Base-by-base conservation (phyloP, 2,329 filamentous ascomycete genomes). In the Beauveria scarabaeidicola region DNA sequence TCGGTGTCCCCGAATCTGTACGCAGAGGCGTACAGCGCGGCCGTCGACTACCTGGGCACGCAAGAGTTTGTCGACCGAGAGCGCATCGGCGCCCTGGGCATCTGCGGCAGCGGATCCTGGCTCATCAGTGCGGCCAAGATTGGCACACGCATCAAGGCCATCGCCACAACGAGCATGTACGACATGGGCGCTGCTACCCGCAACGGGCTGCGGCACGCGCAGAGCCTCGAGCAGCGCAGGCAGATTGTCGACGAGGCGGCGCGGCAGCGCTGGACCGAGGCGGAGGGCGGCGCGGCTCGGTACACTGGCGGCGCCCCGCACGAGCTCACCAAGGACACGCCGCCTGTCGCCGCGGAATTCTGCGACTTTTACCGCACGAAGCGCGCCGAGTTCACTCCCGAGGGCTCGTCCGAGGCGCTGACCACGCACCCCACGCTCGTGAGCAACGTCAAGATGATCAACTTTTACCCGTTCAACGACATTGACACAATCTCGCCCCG, bases 61-160 rank as follows among this genome's bases (percentile, higher is more conserved):
- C 64, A 65, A 47, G 46, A 58, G 21, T 67, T 64, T 41, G 62
- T 71, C 43, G 63, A 70, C 48, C 65, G 65, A 32, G 65, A 67
- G 62, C 67, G 67, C 6, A 71, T 71, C 48, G 69, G 69, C 25
- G 69, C 46, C 21, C 51, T 70, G 15, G 69, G 69, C 13, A 69
- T 71, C 53, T 71, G 69, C 43, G 69, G 66, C 38, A 70, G 69
- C 43, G 69, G 68, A 27, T 65, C 63, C 5, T 71, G 66, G 44
- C 56, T 70, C 9, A 68, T 74, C 62, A 70, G 69, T 59, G 72
- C 72, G 0, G 71, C 72, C 3, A 73, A 73, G 60, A 68, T 72
- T 17, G 62, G 69, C 62, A 57, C 64, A 0, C 69, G 68, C 7
- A 25, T 47, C 44, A 47, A 25, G 44, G 44, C 44, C 23, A 7